Evolutionary conservation across 1,284 basidiomycete species (phyloP).

Genomic region (Mycena sp.): DNA sequence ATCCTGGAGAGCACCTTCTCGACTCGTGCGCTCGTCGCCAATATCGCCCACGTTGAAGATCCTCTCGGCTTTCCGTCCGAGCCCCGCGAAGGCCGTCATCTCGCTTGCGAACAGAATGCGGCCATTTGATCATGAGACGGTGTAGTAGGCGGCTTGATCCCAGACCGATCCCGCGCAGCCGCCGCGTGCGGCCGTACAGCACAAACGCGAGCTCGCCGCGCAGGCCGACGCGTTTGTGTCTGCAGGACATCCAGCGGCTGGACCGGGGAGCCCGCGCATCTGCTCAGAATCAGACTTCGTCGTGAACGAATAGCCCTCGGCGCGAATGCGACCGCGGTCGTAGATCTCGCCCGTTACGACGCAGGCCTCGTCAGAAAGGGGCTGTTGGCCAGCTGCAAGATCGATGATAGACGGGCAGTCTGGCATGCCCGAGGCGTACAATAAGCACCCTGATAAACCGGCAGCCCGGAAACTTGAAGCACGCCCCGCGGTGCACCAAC

Average conservation of each 20-base stretch:
- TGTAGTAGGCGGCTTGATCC: slow-evolving; percentile 37
- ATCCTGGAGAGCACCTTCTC: neutral
- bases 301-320: slow-evolving; percentile 33
- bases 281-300: slow-evolving; percentile 26
- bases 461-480: neutral
- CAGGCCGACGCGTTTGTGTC: slow-evolving; percentile 17
- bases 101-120: slow-evolving; percentile 32
- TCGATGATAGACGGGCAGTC: slow-evolving; percentile 37
- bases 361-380: slow-evolving; percentile 31
- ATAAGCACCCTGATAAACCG: neutral
- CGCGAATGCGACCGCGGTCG: slow-evolving; percentile 16
- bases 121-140: slow-evolving; percentile 29
- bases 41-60: slow-evolving; percentile 32
- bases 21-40: slow-evolving; percentile 30
- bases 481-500: slow-evolving; percentile 11
- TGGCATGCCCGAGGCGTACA: slow-evolving; percentile 34
- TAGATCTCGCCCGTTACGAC: slow-evolving; percentile 28
- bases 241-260: neutral
- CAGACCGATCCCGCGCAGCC: slow-evolving; percentile 32
- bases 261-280: neutral
- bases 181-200: slow-evolving; percentile 16
- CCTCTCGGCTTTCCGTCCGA: slow-evolving; percentile 34
- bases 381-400: slow-evolving; percentile 34
- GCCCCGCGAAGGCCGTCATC: slow-evolving; percentile 26
- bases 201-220: slow-evolving; percentile 25